These are phyloP conservation scores for Bryum argenteum DNA, from an alignment of 225 moss, liverwort and hornwort species.

Conservation along the genomic window DNA sequence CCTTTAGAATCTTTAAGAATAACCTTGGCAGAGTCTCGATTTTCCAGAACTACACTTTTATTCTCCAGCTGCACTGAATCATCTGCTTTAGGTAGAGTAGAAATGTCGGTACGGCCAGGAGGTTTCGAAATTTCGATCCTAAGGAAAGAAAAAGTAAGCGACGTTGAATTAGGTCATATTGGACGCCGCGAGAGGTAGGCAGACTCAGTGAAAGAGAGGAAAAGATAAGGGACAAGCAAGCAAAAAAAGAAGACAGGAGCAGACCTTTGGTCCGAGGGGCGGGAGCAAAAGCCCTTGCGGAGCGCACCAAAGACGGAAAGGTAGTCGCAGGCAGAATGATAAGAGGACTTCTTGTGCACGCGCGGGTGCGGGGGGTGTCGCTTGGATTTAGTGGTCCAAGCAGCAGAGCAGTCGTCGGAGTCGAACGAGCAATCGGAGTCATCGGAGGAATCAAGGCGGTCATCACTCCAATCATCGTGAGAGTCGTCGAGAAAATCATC, in stretches of 20 bases:
- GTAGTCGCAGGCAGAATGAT: slow-evolving; percentile 45
- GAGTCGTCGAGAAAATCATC: slow-evolving; percentile 43
- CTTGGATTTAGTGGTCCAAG: slow-evolving; percentile 38
- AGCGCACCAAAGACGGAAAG: slow-evolving; percentile 49
- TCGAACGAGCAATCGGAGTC: slow-evolving; percentile 44
- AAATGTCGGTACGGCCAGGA: slow-evolving; percentile 27
- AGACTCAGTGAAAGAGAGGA: not conserved
- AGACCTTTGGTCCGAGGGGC: slow-evolving; percentile 48
- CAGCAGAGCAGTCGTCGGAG: slow-evolving; percentile 39
- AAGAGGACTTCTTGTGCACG: slow-evolving; percentile 36
- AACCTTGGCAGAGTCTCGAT: slow-evolving; percentile 12
- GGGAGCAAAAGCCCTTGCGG: slow-evolving; percentile 58
- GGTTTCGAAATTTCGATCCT: slow-evolving; percentile 35
- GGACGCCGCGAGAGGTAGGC: not conserved
- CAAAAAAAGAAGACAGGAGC: not conserved
- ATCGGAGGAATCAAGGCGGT: slow-evolving; percentile 42
- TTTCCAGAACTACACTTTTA: slow-evolving; percentile 14
- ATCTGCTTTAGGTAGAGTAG: slow-evolving; percentile 30
- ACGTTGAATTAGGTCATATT: slow-evolving; percentile 20
- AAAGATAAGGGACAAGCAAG: not conserved
- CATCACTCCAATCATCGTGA: slow-evolving; percentile 52
- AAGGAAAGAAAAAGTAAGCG: slow-evolving; percentile 4
- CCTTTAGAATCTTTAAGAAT: slow-evolving; percentile 24
- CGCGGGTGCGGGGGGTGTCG: slow-evolving; percentile 30
- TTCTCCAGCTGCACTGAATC: slow-evolving; percentile 27